Base-by-base conservation (phyloP, 345 rosid species). In the Excoecaria agallocha region DNA sequence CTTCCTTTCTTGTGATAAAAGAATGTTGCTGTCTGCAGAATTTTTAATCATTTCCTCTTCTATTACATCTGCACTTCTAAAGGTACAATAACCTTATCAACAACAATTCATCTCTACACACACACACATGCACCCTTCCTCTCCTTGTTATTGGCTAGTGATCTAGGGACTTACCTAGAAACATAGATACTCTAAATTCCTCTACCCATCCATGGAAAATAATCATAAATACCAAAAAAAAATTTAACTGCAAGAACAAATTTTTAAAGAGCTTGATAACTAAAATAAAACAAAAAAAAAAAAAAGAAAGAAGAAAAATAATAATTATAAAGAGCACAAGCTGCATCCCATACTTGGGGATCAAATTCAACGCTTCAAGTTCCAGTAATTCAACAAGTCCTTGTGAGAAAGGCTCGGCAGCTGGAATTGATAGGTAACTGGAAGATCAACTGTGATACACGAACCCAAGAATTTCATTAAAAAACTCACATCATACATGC, bases 401-500 rank as follows among this genome's bases (percentile, higher is more conserved):
- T 39, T 41, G 9, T 6, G 11, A 3, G 25, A 12, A 63, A 25
- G 39, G 13, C 43, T 68, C 35, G 50, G 57, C 58, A 50, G 49
- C 15, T 9, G 22, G 56, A 2, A 25, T 20, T 66, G 4, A 66
- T 37, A 66, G 56, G 13, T 49, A 16, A n/a, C 46, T 12, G 17
- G 25, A 66, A 54, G 54, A 55, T 52, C 4, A 43, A 43, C 46
- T 22, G 5, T n/a, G 12, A 70, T 45, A 60, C 19, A 60, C 12
- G 54, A 62, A 64, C 30, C 46, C 48, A 15, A 62, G n/a, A 64
- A 41, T n/a, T n/a, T 38, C 24, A 30, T 65, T 51, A 70, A 74
- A 49, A 24, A 67, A 66, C 8, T 45, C 58, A 67, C 35, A 59
- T 37, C 35, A 49, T 60, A 75, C 54, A 49, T 11, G 59, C 6